Percentiles rank a stretch among this genome's conserved stretches.
These are phyloP conservation scores for Pichia eremophila DNA, from an alignment of 805 yeast genomes.

Conservation along the genomic window DNA sequence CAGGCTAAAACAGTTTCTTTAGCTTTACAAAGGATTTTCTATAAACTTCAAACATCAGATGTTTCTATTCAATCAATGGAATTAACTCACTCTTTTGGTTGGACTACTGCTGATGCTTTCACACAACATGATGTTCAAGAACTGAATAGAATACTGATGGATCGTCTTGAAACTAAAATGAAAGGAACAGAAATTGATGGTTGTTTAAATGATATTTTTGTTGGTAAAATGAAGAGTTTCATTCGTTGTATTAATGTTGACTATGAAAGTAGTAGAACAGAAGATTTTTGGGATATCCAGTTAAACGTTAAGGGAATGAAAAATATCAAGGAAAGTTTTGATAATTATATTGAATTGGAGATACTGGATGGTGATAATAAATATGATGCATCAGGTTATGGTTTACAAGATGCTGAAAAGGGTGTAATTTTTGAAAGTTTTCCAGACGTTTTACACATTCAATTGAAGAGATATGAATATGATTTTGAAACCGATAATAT, in stretches of 20 bases:
- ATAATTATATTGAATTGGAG: constrained; percentile 82
- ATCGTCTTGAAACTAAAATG: constrained; percentile 82
- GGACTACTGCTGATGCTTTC: constrained; percentile 94
- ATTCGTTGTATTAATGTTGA: constrained; percentile 89
- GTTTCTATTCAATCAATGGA: constrained; percentile 79
- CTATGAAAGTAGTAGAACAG: constrained; percentile 83
- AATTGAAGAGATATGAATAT: constrained; percentile 88
- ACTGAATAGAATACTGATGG: constrained; percentile 90
- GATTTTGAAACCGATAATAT: constrained; percentile 83
- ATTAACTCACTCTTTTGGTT: constrained; percentile 87
- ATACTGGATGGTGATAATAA: constrained; percentile 90
- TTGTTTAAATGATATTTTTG: constrained; percentile 71
- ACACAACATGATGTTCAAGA: constrained; percentile 98
- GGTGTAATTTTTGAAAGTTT: constrained; percentile 88
- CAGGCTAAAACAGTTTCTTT: constrained; percentile 55
- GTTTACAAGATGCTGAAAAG: constrained; percentile 91
- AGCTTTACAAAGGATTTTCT: constrained; percentile 83
- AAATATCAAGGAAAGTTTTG: constrained; percentile 66
- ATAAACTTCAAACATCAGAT: constrained; percentile 61
- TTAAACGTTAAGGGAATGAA: constrained; percentile 80
- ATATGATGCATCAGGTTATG: constrained; percentile 83
- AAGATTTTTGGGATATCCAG: constrained; percentile 98
- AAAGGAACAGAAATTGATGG: constrained; percentile 77
- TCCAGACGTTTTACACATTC: constrained; percentile 90
- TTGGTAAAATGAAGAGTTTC: constrained; percentile 93